These are phyloP conservation scores for Zymoseptoria pseudotritici DNA, from an alignment of 2,329 filamentous ascomycete species.

Conservation along the genomic window DNA sequence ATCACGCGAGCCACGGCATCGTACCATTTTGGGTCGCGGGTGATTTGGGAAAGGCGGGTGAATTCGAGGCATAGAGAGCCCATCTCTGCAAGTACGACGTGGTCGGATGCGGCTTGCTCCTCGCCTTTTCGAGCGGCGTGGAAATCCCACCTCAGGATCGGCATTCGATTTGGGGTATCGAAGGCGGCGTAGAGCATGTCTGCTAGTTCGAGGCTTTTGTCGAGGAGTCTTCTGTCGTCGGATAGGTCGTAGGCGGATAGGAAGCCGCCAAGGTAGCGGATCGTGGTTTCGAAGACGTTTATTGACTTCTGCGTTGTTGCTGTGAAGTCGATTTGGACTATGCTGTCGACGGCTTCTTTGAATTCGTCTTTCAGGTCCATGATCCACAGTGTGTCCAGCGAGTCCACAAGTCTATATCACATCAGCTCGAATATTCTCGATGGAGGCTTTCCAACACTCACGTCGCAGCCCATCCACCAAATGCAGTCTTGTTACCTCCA, in stretches of 20 bases:
- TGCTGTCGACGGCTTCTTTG: conserved; percentile 52
- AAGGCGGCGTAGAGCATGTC: conserved; percentile 60
- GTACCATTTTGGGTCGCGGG: conserved; percentile 53
- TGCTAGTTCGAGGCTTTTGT: conserved; percentile 57
- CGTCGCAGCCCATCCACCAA: conserved; percentile 87
- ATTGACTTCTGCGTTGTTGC: conserved; percentile 45
- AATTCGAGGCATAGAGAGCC: conserved; percentile 57
- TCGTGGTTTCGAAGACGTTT: conserved; percentile 65
- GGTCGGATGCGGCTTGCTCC: conserved; percentile 25
- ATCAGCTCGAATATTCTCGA: background rate
- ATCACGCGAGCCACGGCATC: conserved; percentile 54
- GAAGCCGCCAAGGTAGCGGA: conserved; percentile 63
- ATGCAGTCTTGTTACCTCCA: conserved; percentile 63
- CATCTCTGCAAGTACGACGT: conserved; percentile 43
- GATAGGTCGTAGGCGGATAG: conserved; percentile 64
- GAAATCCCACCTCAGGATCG: conserved; percentile 53
- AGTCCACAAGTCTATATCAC: conserved; percentile 54
- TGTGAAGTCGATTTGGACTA: conserved; percentile 55
- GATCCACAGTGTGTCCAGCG: conserved; percentile 65
- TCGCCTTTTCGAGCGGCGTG: conserved; percentile 27
- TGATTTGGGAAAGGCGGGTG: conserved; percentile 57
- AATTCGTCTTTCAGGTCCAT: conserved; percentile 62
- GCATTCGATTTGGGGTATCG: conserved; percentile 62
- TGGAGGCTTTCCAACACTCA: background rate
- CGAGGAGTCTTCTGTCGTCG: conserved; percentile 45